Evolutionary conservation across 192 early-diverging fungal species (phyloP), one percentile per base, ranked within the genome.

Genomic region (Coemansia sp.): DNA sequence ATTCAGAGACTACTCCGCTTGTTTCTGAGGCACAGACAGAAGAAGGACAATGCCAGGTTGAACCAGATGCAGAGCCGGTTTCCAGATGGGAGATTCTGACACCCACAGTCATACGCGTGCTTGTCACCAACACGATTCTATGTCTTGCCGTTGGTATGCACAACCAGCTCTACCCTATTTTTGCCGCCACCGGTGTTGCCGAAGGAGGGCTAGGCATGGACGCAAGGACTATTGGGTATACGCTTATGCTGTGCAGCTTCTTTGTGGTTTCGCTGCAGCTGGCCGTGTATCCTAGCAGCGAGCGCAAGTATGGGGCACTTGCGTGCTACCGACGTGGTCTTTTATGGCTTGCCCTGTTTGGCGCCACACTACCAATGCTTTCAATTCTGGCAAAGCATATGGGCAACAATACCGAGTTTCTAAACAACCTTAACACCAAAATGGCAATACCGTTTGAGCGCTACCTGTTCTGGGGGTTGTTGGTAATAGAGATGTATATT

Each of bases 121-220:
- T 80, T 45, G 62, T 40, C 0, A 67, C 59, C 8, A 72, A 76
- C 54, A 42, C 64, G 11, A 19, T 71, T 2, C 49, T 82, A 56
- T 66, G 59, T 41, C 39, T 83, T 15, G 62, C 73, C 0, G 57
- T 63, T 1, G 42, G 62, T 3, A 84, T 84, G 68, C 36, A 41
- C 7, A 66, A 76, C 40, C 69, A 76, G 37, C 19, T 68, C 2
- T 78, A 76, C 45, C 73, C 76, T 19, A 72, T 83, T 11, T 83
- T 77, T 59, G 67, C 76, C 5, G 81, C 81, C 39, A 75, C 72
- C 5, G 43, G 61, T 12, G 65, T 66, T 0, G 45, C 21, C 10
- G 56, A 71, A 5, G 87, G 87, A 48, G 87, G 87, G 4, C 67
- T 88, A 3, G 87, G 86, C 1, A 72, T 87, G 36, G 64, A 58